Evolutionary conservation across 1,284 basidiomycete genomes (phyloP).

Genomic region (Peniophora sp.): DNA sequence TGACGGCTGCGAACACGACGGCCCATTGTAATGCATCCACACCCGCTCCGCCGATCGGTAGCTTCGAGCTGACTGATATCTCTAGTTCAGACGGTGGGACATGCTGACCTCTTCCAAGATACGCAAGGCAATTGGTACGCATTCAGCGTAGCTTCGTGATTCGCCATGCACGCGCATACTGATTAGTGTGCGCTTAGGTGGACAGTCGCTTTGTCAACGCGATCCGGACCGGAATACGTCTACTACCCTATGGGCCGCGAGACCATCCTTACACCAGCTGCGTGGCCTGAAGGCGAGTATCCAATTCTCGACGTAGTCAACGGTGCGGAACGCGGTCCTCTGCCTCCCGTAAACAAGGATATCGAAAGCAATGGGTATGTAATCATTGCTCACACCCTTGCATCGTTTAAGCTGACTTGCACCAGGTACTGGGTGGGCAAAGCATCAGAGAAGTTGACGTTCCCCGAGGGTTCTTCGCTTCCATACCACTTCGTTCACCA

Average conservation of each 20-base stretch:
- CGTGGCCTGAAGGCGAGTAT: constrained; percentile 14
- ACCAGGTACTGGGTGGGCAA: constrained; percentile 13
- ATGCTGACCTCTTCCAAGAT: constrained; percentile 21
- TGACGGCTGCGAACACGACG: constrained; percentile 18
- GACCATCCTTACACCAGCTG: constrained; percentile 17
- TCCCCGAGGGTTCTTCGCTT: constrained; percentile 14
- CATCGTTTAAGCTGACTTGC: background rate
- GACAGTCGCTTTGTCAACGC: constrained; percentile 17
- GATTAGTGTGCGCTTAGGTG: constrained; percentile 4
- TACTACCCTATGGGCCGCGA: constrained; percentile 21
- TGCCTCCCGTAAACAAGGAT: constrained; percentile 3
- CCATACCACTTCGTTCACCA: constrained; percentile 22
- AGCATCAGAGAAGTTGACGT: constrained; percentile 16
- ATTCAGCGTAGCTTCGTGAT: background rate
- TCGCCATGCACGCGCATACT: background rate
- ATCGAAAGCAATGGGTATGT: constrained; percentile 1
- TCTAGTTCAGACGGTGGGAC: constrained; percentile 20
- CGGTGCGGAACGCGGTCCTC: constrained; percentile 1
- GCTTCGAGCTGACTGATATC: background rate
- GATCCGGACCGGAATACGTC: constrained; percentile 11
- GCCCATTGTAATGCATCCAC: constrained; percentile 14
- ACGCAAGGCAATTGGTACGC: constrained; percentile 16
- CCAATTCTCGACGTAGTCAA: constrained; percentile 8
- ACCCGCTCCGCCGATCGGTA: background rate
- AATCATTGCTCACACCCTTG: background rate